Percentiles rank a stretch among this genome's conserved stretches.
Conservation (phyloP, 192 early-diverging fungal species). For the Coemansia sp. region DNA sequence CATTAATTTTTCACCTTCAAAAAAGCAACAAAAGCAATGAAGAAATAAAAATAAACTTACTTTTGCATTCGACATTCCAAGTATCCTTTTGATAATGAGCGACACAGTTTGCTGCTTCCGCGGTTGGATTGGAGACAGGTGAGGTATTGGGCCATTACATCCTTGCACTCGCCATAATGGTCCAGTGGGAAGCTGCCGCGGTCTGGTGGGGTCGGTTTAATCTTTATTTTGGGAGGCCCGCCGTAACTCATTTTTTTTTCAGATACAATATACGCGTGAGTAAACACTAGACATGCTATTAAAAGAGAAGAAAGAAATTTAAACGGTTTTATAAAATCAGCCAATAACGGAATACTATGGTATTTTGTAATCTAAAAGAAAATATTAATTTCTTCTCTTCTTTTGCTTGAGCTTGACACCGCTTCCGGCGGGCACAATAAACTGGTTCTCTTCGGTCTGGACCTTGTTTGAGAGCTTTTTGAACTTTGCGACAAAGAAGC, state of each 20-base stretch:
- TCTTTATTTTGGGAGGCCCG: constrained; percentile 62
- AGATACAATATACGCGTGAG: background rate
- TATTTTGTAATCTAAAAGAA: constrained; percentile 1
- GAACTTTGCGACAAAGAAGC: constrained; percentile 98
- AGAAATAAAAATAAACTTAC: constrained; percentile 18
- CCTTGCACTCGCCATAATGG: constrained; percentile 80
- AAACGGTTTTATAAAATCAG: constrained; percentile 45
- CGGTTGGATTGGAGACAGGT: constrained; percentile 71
- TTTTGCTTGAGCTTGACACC: constrained; percentile 45
- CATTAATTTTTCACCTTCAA: too few relatives aligned
- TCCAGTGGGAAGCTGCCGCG: constrained; percentile 91
- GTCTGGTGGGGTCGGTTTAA: constrained; percentile 73
- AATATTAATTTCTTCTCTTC: constrained; percentile 8
- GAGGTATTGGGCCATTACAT: constrained; percentile 77
- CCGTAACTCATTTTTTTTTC: constrained; percentile 67
- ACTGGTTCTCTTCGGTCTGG: constrained; percentile 21
- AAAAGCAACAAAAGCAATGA: too few relatives aligned
- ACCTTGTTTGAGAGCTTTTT: constrained; percentile 90
- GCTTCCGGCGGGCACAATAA: constrained; percentile 41
- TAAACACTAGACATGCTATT: background rate
- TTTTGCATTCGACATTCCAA: constrained; percentile 90
- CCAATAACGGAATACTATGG: constrained; percentile 1
- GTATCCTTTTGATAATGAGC: constrained; percentile 72
- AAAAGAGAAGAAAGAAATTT: background rate
- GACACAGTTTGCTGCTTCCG: constrained; percentile 70